Evolutionary conservation across 2,329 filamentous ascomycete genomes (phyloP).

Genomic region (Chaetomiaceae sp.): DNA sequence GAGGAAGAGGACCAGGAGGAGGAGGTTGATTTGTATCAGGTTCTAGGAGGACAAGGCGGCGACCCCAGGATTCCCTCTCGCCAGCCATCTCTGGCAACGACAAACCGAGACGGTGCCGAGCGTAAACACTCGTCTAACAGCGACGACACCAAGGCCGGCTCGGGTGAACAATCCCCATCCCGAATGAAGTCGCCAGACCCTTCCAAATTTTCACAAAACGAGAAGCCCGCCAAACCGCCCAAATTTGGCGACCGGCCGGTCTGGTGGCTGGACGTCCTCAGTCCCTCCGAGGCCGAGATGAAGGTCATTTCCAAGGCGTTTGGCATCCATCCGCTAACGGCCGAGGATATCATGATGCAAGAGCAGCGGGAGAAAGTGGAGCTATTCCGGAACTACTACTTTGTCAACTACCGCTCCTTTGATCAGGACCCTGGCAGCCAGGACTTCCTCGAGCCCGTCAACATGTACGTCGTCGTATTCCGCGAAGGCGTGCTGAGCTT

Average conservation of each 20-base stretch:
- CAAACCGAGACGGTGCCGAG: slow-evolving; percentile 23
- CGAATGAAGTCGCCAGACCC: slow-evolving; percentile 35
- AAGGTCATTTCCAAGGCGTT: slow-evolving; percentile 88
- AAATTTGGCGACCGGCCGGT: slow-evolving; percentile 78
- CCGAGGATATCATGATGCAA: slow-evolving; percentile 95
- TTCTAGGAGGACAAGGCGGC: slow-evolving; percentile 31
- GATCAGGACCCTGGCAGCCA: slow-evolving; percentile 89
- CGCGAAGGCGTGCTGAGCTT: slow-evolving; percentile 93
- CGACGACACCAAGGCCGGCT: slow-evolving; percentile 28
- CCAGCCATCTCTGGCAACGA: slow-evolving; percentile 39
- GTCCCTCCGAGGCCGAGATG: slow-evolving; percentile 92
- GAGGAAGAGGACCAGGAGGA: slow-evolving; percentile 58
- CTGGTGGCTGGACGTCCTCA: slow-evolving; percentile 93
- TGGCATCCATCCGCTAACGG: slow-evolving; percentile 89
- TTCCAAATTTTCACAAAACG: slow-evolving; percentile 34
- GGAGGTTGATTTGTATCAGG: slow-evolving; percentile 18
- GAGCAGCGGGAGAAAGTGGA: slow-evolving; percentile 98
- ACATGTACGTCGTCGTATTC: slow-evolving; percentile 97
- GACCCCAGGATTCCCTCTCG: slow-evolving; percentile 43
- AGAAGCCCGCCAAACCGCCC: slow-evolving; percentile 29
- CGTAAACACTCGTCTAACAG: slow-evolving; percentile 18
- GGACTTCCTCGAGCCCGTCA: slow-evolving; percentile 89
- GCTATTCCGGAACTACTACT: slow-evolving; percentile 95
- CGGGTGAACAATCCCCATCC: slow-evolving; percentile 25
- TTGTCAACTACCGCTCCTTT: slow-evolving; percentile 96